Evolutionary conservation across 208 protist genomes (phyloP), one percentile per base, ranked within the genome.

Genomic region (Trypanosoma theileri): DNA sequence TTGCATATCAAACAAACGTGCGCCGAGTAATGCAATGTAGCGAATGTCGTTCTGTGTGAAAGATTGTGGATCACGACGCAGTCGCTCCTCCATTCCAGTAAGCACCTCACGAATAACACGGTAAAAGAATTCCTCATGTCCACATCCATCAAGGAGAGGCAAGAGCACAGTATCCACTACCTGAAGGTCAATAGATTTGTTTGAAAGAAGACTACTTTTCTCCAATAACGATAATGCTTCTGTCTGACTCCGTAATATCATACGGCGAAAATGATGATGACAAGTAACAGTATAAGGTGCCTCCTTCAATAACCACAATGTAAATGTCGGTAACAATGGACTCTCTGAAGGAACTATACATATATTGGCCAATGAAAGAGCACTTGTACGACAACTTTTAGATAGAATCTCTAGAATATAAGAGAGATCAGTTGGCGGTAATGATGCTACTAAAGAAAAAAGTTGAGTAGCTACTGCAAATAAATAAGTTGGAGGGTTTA

Each of bases 281-380:
- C 82, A 91, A 24, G 69, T 61, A 2, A 62, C 26, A 44, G 75
- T 85, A 14, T 65, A 44, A 26, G 81, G 75, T 65, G 79, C 80
- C 71, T 95, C 82, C 13, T 75, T 73, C 70, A 95, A 77, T 71
- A 95, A 69, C 89, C 89, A 95, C 44, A 79, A 67, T 51, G 83
- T 84, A 28, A 95, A 68, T 19, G 79, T 79, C 8, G 60, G 59
- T 40, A 95, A 79, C 26, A 83, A 51, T 41, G 71, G 70, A 59
- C 69, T 85, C 8, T 79, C 64, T 48, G 51, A 59, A 8, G 78
- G 62, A 31, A 88, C 71, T 66, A 76, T 75, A 42, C 66, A 86
- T 31, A 58, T 56, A 64, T 68, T 65, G 4, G 75, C 77, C 11
- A 89, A 60, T 4, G 50, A 50, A 26, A 66, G 61, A 22, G 73